Conservation (phyloP, 2,329 filamentous ascomycete species). For the Ampelomyces quisqualis region DNA sequence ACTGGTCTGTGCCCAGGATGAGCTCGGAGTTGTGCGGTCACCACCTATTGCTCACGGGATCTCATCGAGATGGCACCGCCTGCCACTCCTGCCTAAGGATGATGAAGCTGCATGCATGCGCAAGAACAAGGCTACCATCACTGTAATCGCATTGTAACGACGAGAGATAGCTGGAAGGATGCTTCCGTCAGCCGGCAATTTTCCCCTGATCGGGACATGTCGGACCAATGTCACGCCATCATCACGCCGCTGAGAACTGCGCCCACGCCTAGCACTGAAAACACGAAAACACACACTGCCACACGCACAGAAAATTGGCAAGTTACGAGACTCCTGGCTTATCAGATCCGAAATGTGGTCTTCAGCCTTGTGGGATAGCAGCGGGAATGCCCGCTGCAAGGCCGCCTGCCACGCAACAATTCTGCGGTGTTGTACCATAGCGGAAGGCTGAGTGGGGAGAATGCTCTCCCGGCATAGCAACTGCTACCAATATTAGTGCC, state of each 20-base stretch:
- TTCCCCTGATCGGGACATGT: constrained; percentile 9
- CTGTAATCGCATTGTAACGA: no score
- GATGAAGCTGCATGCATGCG: neutral
- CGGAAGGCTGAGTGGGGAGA: neutral
- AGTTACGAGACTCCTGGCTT: neutral
- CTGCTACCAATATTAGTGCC: neutral
- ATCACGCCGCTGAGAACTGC: constrained; percentile 8
- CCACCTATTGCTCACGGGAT: no score
- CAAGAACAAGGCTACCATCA: no score
- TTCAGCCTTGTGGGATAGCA: constrained; percentile 12
- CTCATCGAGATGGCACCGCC: no score
- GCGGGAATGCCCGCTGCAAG: constrained; percentile 18
- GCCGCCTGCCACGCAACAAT: constrained; percentile 2
- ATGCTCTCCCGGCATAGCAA: neutral
- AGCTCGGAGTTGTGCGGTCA: no score
- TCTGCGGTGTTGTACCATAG: neutral
- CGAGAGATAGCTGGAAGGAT: no score
- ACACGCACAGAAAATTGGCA: constrained; percentile 10
- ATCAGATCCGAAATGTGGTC: constrained; percentile 11
- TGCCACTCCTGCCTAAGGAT: no score
- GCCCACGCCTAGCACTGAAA: no score
- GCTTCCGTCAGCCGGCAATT: constrained; percentile 1
- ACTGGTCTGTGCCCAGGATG: no score
- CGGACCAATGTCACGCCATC: constrained; percentile 21
- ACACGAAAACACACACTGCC: constrained; percentile 10